Percentiles rank a stretch among this genome's conserved stretches.
phyloP scores from a whole-genome alignment of 2,329 filamentous ascomycete species.

The Trichoderma gracile region DNA sequence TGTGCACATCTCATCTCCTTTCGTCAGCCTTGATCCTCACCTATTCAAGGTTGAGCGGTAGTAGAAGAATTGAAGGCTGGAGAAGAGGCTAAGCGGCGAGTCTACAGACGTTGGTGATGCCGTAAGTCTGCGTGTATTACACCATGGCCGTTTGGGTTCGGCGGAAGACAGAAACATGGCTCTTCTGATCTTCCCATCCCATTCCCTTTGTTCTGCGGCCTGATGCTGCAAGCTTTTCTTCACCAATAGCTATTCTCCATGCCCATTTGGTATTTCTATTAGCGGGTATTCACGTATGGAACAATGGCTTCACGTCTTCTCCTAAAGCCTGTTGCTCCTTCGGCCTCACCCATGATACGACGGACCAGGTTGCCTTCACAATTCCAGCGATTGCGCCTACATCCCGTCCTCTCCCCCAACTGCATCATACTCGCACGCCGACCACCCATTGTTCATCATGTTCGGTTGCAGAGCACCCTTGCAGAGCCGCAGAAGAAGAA shows the following conservation, averaged over 20 bases:
- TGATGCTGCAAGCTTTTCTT: background rate
- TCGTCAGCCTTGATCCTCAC: background rate
- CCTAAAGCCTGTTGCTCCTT: background rate
- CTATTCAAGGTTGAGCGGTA: background rate
- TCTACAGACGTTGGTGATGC: background rate
- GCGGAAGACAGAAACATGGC: background rate
- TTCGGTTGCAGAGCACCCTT: background rate
- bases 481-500: background rate
- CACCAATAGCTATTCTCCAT: background rate
- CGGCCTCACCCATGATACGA: background rate
- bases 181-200: background rate
- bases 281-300: no score
- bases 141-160: background rate
- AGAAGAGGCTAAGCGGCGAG: background rate
- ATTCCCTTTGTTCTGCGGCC: background rate
- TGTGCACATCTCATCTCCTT: background rate
- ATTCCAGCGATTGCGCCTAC: background rate
- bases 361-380: background rate
- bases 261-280: background rate
- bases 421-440: background rate
- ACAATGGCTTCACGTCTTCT: conserved; percentile 17
- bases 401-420: background rate
- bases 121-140: background rate
- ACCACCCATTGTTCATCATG: background rate
- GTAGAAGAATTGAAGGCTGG: no score